These are phyloP conservation scores for Veloboletus limbatus DNA, from an alignment of 1,284 basidiomycete species.

Conservation along the genomic window DNA sequence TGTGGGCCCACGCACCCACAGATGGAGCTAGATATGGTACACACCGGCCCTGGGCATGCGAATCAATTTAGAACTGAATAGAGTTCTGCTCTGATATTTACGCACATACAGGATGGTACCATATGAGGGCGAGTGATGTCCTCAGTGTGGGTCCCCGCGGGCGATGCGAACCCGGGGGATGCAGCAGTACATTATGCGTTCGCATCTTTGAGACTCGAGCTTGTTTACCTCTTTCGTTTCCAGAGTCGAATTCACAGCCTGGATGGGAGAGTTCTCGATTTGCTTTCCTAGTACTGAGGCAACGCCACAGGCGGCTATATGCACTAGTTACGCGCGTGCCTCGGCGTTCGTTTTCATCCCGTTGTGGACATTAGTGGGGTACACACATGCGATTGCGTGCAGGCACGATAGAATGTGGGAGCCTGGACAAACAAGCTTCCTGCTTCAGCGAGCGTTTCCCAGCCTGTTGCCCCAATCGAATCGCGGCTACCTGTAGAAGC, in stretches of 20 bases:
- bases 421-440: background rate
- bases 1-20: constrained; percentile 7
- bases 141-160: background rate
- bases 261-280: background rate
- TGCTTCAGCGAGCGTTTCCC: no score
- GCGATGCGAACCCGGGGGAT: no score
- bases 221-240: background rate
- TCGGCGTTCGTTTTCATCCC: background rate
- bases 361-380: background rate
- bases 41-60: background rate
- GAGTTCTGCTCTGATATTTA: background rate
- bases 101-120: constrained; percentile 11
- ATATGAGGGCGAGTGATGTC: background rate
- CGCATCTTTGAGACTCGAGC: background rate
- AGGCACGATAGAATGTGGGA: background rate
- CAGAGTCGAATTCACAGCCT: background rate
- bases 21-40: background rate
- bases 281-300: background rate
- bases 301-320: no score
- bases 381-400: background rate
- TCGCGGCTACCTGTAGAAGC: no score
- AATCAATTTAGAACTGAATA: background rate
- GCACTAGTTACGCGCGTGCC: no score
- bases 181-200: background rate
- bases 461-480: background rate